Base-by-base conservation (phyloP, 176 grass and related monocot genomes). In the Oryza meyeriana region DNA sequence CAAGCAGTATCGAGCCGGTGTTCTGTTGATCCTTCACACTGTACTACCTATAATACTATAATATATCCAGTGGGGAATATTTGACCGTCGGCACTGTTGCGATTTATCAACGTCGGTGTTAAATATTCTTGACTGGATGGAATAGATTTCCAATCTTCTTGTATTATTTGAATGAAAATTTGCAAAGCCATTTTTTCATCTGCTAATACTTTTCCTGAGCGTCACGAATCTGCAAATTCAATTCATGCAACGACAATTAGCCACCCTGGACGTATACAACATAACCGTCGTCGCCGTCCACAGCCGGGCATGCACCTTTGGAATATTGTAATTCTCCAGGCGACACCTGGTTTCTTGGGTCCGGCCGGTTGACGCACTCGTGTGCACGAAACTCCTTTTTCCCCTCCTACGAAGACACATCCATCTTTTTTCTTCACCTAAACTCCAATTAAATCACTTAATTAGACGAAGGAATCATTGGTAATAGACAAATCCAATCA, bases 351-450 rank as follows among this genome's bases (percentile, higher is more conserved):
- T 89, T 85, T 87, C 85, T 67, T 27, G 91, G 91, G 84, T 85
- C 68, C 20, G 81, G 80, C 82, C 67, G 81, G 84, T 69, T 81
- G 85, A 16, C 55, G 8, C 66, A 97, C 82, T 92, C 91, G 85
- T 92, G 94, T 76, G 89, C 94, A 94, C 91, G 87, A 4, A 94
- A 88, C 87, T 84, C 87, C 79, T 84, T 8, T 4, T 0, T 83
- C 86, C 67, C 77, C 84, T 38, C 63, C 85, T 72, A 73, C 83
- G 68, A 82, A 36, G 42, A 72, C 59, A 86, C 36, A 77, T 57
- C 82, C 83, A 22, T 59, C 3, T 59, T 74, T 74, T 73, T 70
- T 31, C 72, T 72, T 72, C 72, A 82, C 40, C 84, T 79, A 74
- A 83, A 72, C 72, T 74, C 40, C 72, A 62, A 70, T 66, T 58